Evolutionary conservation across 768 basidiomycete species (phyloP), one percentile per base, ranked within the genome.

Genomic region (Hypholoma sublateritium): DNA sequence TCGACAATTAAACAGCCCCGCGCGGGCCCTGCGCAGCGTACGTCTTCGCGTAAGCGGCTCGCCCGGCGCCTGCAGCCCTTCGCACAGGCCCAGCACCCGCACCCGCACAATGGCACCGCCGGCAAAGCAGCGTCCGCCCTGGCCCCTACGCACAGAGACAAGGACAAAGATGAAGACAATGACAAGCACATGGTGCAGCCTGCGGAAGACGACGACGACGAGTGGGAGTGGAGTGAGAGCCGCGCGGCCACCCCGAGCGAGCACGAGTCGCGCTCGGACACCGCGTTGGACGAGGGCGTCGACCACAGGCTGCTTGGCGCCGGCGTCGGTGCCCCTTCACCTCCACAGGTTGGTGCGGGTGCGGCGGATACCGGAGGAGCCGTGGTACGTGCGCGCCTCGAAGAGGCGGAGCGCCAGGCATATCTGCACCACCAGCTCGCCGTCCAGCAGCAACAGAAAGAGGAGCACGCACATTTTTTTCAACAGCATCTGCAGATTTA

Each of bases 171-270:
- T n/a, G n/a, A n/a, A 25, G 72, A 72, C 57, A 32, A 32, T 5
- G 28, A 32, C 5, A 32, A 80, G 76, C 50, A 73, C 80, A 28
- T 74, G 71, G 78, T 70, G 22, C n/a, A n/a, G n/a, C 45, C 76
- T 60, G 5, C 70, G 25, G 59, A 74, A 21, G 75, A 74, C 14
- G 73, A 73, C 12, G 84, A 84, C 56, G 87, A 89, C 54, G 89
- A 84, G 55, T 91, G 88, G 88, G 79, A 32, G 28, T 32, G 6
- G 28, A 32, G 28, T 9, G 28, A 88, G 1, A 91, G 89, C 24
- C 89, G 85, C 67, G 88, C 88, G 28, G 69, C 90, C 88, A 64
- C 89, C 87, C 6, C 86, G 82, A 0, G 87, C 74, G 0, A 91
- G 89, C 1, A 89, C 49, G 77, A 76, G 37, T 81, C 82, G 0